Percentiles rank a stretch among this genome's conserved stretches.
These are phyloP conservation scores for Boletus rubropictus DNA, from an alignment of 768 basidiomycete genomes.

Conservation along the genomic window DNA sequence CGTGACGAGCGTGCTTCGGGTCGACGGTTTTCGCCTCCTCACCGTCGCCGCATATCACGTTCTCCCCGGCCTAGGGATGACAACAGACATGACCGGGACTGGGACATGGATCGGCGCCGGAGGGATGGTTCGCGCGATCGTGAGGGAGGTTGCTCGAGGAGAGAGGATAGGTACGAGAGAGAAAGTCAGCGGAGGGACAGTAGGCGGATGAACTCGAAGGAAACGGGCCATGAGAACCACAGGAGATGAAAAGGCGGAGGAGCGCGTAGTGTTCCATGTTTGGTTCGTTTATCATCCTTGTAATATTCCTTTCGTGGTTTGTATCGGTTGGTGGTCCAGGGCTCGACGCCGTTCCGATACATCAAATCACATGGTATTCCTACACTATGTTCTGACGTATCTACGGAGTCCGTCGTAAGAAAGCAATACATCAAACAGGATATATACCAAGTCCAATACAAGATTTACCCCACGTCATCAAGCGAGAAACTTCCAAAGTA, in stretches of 20 bases:
- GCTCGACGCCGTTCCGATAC: neutral
- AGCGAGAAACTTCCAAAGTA: slow-evolving; percentile 25
- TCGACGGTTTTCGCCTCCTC: slow-evolving; percentile 24
- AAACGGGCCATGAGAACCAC: slow-evolving; percentile 18
- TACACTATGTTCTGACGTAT: neutral
- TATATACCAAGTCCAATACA: neutral
- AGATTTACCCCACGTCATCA: neutral
- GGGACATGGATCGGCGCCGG: slow-evolving; percentile 24
- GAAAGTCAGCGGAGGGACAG: slow-evolving; percentile 21
- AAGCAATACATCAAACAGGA: slow-evolving; percentile 8
- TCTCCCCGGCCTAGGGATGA: slow-evolving; percentile 21
- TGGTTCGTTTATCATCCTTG: neutral
- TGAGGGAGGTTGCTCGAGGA: slow-evolving; percentile 13
- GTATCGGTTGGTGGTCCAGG: neutral
- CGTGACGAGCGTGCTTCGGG: slow-evolving; percentile 19
- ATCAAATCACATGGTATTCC: neutral
- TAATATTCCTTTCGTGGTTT: neutral
- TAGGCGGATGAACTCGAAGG: slow-evolving; percentile 19
- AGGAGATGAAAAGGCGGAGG: slow-evolving; percentile 14
- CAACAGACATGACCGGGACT: slow-evolving; percentile 15
- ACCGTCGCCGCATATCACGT: slow-evolving; percentile 18
- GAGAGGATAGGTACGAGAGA: slow-evolving; percentile 21
- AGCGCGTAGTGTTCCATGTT: neutral
- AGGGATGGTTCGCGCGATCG: slow-evolving; percentile 24
- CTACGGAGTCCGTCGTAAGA: neutral